Base-by-base conservation (phyloP, 352 stramenopile genomes). In the Globisporangium megalacanthum region DNA sequence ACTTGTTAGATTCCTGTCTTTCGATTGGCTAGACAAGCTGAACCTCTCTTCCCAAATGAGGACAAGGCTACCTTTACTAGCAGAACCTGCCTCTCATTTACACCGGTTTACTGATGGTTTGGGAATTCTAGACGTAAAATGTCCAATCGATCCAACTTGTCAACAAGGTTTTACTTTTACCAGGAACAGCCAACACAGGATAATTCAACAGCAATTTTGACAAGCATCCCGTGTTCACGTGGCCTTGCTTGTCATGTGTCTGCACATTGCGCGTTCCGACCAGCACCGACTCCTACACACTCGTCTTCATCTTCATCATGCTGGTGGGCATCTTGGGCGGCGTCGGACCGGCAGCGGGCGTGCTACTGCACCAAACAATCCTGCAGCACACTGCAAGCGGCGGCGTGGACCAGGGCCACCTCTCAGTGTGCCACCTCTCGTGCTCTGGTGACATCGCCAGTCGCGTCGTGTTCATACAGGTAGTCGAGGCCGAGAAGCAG, bases 361-460 rank as follows among this genome's bases (percentile, higher is more conserved):
- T 84, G 17, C 50, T 84, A 51, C 55, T 84, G n/a, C 74, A 84
- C 56, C 74, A 84, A 55, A 69, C 64, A 20, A 73, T 84, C 35
- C 57, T 84, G 25, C 63, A 75, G 55, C 66, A 81, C 48, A 84
- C 74, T 1, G 65, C 69, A 17, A 84, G 67, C 60, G 42, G 64
- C 17, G 74, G 74, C 20, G n/a, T 74, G 6, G 74, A 84, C 54
- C 67, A 81, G 39, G 74, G 74, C 36, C 74, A 84, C 55, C 56
- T 84, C 13, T 64, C 68, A 31, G 69, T 84, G 20, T 72, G 64
- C 54, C 74, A 84, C 55, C 50, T 84, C 49, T 84, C 74, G 29
- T 62, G 67, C 19, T 76, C 71, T 3, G 66, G 54, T 8, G 71
- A 79, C 59, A 75, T 84, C 49, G 64, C 74, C 33, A 60, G 56